These are phyloP conservation scores for Knoxdaviesia capensis DNA, from an alignment of 2,329 filamentous ascomycete species.

Conservation along the genomic window DNA sequence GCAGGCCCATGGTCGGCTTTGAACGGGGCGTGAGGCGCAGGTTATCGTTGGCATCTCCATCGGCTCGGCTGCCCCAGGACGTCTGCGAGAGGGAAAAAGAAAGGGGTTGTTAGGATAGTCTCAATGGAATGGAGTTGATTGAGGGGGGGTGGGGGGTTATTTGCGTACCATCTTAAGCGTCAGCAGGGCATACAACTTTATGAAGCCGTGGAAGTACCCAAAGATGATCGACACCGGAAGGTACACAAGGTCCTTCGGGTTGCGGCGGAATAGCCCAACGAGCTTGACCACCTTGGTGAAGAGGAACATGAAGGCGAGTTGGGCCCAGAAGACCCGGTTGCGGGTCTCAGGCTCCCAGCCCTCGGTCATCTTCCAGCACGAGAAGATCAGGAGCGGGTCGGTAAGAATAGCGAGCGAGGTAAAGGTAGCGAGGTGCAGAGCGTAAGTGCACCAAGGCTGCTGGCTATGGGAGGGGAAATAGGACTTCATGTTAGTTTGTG, in stretches of 20 bases:
- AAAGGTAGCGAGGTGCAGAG: slow-evolving; percentile 79
- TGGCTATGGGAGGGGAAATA: slow-evolving; percentile 32
- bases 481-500: slow-evolving; percentile 3
- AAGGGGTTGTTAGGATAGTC: slow-evolving; percentile 1
- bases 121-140: slow-evolving; percentile 1
- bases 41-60: slow-evolving; percentile 68
- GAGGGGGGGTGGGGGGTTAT: not conserved
- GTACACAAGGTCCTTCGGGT: slow-evolving; percentile 62
- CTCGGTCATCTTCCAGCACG: slow-evolving; percentile 48
- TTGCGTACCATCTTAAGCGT: slow-evolving; percentile 62
- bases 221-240: slow-evolving; percentile 76
- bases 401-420: slow-evolving; percentile 69
- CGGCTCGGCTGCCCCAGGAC: slow-evolving; percentile 85
- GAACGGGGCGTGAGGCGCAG: slow-evolving; percentile 39
- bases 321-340: slow-evolving; percentile 33
- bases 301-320: slow-evolving; percentile 54
- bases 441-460: slow-evolving; percentile 86
- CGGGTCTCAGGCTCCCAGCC: slow-evolving; percentile 35
- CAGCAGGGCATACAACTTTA: slow-evolving; percentile 74
- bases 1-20: slow-evolving; percentile 4
- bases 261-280: slow-evolving; percentile 64
- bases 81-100: slow-evolving; percentile 34
- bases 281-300: slow-evolving; percentile 87
- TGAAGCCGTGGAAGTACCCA: slow-evolving; percentile 79
- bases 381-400: slow-evolving; percentile 52